Evolutionary conservation across 495 filamentous ascomycete species (phyloP).

Genomic region (Jackrogersella minutella): DNA sequence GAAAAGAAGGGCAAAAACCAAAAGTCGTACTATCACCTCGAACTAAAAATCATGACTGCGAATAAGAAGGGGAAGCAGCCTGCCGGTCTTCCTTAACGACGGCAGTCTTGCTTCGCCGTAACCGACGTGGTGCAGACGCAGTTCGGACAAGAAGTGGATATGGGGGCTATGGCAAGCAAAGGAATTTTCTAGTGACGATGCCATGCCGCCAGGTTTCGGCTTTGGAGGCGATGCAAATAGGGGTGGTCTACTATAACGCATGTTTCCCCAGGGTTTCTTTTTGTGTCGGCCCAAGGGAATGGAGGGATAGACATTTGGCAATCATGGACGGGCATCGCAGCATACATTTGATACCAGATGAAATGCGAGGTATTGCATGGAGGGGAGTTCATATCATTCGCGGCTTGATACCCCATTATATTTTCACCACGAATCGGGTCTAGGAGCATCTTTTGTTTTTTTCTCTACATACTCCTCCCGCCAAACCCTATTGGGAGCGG

Average conservation of each 20-base stretch:
- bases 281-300: neutral
- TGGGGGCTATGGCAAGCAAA: neutral
- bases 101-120: neutral
- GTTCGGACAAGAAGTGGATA: constrained; percentile 7
- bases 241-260: neutral
- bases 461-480: neutral
- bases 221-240: neutral
- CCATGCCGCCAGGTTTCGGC: neutral
- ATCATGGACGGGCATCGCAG: constrained; percentile 13
- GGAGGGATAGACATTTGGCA: constrained; percentile 7
- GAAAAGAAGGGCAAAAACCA: constrained; percentile 49
- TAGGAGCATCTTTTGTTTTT: neutral
- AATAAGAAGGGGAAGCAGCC: constrained; percentile 56
- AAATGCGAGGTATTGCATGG: constrained; percentile 27
- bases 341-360: constrained; percentile 13
- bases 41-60: constrained; percentile 67
- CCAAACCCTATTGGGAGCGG: too few species aligned
- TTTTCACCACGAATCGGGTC: constrained; percentile 4
- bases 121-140: constrained; percentile 38
- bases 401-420: constrained; percentile 36
- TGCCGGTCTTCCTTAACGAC: constrained; percentile 18
- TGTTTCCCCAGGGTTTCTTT: neutral
- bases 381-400: constrained; percentile 29
- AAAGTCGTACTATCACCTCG: constrained; percentile 63
- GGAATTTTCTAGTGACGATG: neutral